phyloP scores from a whole-genome alignment of 768 basidiomycete genomes.

The Thelephora aurantiotincta region DNA sequence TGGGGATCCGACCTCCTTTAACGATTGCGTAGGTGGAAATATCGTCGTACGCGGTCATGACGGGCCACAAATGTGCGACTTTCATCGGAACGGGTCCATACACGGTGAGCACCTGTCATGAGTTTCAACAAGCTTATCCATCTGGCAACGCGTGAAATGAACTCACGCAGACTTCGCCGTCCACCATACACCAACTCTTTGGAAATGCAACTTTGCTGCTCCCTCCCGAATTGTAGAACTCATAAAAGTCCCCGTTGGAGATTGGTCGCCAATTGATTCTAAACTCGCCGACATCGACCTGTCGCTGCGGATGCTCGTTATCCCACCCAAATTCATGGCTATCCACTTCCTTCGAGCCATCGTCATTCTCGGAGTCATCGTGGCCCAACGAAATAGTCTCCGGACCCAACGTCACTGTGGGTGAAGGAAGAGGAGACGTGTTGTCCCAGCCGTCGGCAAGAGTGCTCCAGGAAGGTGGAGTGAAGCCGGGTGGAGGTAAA shows the following conservation, averaged over 20 bases:
- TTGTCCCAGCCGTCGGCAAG: conserved; percentile 36
- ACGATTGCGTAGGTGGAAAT: conserved; percentile 68
- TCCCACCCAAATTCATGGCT: conserved; percentile 88
- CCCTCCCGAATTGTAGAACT: conserved; percentile 37
- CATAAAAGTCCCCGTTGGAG: conserved; percentile 76
- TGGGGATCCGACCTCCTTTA: conserved; percentile 89
- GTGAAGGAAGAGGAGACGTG: conserved; percentile 24
- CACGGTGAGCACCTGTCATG: conserved; percentile 57
- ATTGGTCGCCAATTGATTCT: conserved; percentile 76
- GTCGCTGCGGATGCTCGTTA: conserved; percentile 67
- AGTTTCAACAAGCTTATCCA: not conserved
- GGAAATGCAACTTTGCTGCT: conserved; percentile 40
- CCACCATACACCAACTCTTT: conserved; percentile 56
- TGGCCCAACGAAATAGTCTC: conserved; percentile 58
- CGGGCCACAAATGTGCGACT: conserved; percentile 75
- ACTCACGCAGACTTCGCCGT: conserved; percentile 35
- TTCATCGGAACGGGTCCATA: conserved; percentile 75
- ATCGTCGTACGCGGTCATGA: conserved; percentile 65
- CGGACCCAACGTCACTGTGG: conserved; percentile 44
- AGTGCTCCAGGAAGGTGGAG: conserved; percentile 54
- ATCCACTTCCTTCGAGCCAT: conserved; percentile 29
- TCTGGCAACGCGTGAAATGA: not conserved
- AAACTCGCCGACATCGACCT: conserved; percentile 52
- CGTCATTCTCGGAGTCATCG: conserved; percentile 67
- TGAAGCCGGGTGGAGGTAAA: conserved; percentile 63